These are phyloP conservation scores for Juncus effusus DNA, from an alignment of 176 grass and related monocot species.

Conservation along the genomic window DNA sequence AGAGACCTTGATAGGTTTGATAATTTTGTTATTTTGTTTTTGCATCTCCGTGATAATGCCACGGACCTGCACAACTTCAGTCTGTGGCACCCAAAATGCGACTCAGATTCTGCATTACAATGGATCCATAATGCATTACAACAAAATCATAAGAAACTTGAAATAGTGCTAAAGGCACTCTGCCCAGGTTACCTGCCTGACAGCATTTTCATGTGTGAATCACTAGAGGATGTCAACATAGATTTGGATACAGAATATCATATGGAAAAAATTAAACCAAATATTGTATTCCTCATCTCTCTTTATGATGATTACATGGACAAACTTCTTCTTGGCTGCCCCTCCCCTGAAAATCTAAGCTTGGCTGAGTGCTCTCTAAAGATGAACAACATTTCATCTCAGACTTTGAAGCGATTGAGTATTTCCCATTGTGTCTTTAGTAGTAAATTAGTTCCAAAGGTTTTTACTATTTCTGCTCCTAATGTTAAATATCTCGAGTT, in stretches of 20 bases:
- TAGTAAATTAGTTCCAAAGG: background rate
- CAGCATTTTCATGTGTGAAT: background rate
- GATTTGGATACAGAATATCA: background rate
- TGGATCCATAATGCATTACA: background rate
- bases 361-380: background rate
- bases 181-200: too few relatives aligned
- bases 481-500: background rate
- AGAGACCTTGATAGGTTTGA: background rate
- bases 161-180: too few relatives aligned
- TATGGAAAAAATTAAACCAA: background rate
- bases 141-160: too few relatives aligned
- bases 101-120: too few relatives aligned
- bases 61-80: background rate
- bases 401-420: background rate
- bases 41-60: background rate
- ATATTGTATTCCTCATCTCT: background rate
- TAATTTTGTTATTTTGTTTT: background rate
- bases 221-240: constrained; percentile 2
- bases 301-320: background rate
- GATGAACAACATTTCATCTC: background rate
- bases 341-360: background rate
- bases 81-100: background rate
- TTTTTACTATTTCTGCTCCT: constrained; percentile 1
- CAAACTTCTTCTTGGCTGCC: background rate
- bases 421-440: background rate